Evolutionary conservation across 345 rosid genomes (phyloP).

Genomic region (Corymbia maculata): DNA sequence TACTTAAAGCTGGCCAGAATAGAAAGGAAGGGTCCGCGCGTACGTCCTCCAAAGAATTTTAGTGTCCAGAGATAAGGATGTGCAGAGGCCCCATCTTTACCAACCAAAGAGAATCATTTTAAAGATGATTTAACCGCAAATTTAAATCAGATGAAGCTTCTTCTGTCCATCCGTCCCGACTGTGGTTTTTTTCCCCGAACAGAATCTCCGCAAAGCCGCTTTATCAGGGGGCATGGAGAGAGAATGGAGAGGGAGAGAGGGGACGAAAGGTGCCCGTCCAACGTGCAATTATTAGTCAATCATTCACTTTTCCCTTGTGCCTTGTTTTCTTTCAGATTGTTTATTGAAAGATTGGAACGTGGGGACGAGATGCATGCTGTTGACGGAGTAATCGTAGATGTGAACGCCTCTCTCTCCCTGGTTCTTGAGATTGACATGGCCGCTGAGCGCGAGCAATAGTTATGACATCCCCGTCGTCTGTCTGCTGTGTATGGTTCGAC

Average conservation of each 20-base stretch:
- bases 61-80: background rate
- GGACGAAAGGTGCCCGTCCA: background rate
- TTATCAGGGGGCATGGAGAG: background rate
- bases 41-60: background rate
- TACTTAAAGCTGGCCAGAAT: background rate
- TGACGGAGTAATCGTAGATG: background rate
- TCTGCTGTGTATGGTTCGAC: background rate
- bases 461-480: background rate
- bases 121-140: background rate
- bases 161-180: background rate
- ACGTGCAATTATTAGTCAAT: background rate
- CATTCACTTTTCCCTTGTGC: background rate
- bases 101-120: background rate
- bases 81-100: background rate
- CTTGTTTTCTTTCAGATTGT: background rate
- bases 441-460: background rate
- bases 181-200: background rate
- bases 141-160: background rate
- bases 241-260: background rate
- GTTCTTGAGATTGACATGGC: background rate
- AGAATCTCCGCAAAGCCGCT: background rate
- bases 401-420: background rate
- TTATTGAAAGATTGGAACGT: background rate
- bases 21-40: background rate
- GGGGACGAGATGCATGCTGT: background rate